Evolutionary conservation across 768 basidiomycete species (phyloP).

Genomic region (Leccinum incarnatum): DNA sequence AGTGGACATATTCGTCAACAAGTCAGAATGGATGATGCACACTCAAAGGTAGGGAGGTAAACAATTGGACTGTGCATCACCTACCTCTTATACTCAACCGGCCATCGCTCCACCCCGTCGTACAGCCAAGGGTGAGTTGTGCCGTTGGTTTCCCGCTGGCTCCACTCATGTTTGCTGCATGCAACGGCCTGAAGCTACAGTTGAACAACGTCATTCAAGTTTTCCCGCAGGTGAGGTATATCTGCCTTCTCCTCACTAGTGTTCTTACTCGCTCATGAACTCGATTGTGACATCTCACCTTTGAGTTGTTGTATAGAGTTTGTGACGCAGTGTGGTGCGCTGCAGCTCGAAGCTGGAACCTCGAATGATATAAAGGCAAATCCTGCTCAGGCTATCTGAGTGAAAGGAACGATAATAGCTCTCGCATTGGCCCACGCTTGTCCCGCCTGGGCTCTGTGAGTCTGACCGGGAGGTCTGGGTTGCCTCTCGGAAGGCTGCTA

Average conservation of each 20-base stretch:
- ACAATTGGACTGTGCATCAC: background rate
- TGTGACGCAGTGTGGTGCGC: background rate
- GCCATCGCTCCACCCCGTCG: background rate
- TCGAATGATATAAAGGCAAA: conserved; percentile 20
- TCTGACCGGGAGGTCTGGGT: background rate
- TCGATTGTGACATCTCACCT: conserved; percentile 10
- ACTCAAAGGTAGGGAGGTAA: conserved; percentile 4
- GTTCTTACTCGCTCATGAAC: conserved; percentile 1
- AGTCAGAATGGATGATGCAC: conserved; percentile 1
- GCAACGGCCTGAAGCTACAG: background rate
- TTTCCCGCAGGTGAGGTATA: conserved; percentile 17
- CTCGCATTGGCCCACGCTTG: conserved; percentile 8
- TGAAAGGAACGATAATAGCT: conserved; percentile 7
- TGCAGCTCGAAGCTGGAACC: background rate
- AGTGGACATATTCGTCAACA: conserved; percentile 13
- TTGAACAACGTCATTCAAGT: conserved; percentile 5
- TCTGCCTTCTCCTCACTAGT: conserved; percentile 9
- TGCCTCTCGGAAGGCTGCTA: conserved; percentile 8
- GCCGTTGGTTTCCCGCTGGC: background rate
- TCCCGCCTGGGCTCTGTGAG: conserved; percentile 4
- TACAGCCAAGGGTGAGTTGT: background rate
- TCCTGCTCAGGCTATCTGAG: conserved; percentile 22
- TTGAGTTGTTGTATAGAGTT: background rate
- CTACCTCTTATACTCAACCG: conserved; percentile 23
- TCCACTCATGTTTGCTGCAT: conserved; percentile 4